Conservation (phyloP, 768 basidiomycete species). For the Gloeostereum incarnatum region DNA sequence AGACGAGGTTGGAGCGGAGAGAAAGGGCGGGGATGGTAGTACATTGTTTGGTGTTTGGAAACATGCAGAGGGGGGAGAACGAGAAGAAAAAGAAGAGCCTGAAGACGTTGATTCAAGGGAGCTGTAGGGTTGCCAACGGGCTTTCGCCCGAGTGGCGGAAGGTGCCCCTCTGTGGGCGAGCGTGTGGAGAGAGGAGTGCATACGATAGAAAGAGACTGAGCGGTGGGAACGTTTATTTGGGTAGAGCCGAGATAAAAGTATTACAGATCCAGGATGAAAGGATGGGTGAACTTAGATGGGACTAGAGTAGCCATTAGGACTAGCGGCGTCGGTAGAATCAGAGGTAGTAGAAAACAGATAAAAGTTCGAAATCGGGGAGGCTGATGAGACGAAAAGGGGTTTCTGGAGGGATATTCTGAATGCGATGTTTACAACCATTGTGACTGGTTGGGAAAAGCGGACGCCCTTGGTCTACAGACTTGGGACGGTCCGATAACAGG, state of each 20-base stretch:
- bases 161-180: conserved; percentile 67
- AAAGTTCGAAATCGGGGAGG: conserved; percentile 6
- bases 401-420: conserved; percentile 11
- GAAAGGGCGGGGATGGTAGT: conserved; percentile 30
- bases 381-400: conserved; percentile 15
- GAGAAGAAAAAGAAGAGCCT: conserved; percentile 24
- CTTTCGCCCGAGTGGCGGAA: conserved; percentile 49
- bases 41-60: conserved; percentile 53
- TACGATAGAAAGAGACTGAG: conserved; percentile 8
- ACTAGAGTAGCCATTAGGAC: conserved; percentile 22
- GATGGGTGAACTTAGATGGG: conserved; percentile 25
- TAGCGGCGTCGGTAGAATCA: conserved; percentile 12
- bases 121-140: conserved; percentile 79
- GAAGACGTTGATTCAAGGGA: conserved; percentile 28
- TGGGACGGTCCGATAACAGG: too few relatives aligned
- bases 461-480: too few relatives aligned
- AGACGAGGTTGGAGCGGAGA: conserved; percentile 21
- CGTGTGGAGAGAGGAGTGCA: conserved; percentile 20
- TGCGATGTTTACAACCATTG: conserved; percentile 27
- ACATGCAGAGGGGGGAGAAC: conserved; percentile 32
- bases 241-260: conserved; percentile 11
- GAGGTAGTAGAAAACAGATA: conserved; percentile 9
- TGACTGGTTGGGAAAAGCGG: conserved; percentile 15
- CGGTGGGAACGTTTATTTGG: conserved; percentile 19
- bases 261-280: conserved; percentile 14